These are phyloP conservation scores for Aureobasidium musti DNA, from an alignment of 2,329 filamentous ascomycete species.

Conservation along the genomic window DNA sequence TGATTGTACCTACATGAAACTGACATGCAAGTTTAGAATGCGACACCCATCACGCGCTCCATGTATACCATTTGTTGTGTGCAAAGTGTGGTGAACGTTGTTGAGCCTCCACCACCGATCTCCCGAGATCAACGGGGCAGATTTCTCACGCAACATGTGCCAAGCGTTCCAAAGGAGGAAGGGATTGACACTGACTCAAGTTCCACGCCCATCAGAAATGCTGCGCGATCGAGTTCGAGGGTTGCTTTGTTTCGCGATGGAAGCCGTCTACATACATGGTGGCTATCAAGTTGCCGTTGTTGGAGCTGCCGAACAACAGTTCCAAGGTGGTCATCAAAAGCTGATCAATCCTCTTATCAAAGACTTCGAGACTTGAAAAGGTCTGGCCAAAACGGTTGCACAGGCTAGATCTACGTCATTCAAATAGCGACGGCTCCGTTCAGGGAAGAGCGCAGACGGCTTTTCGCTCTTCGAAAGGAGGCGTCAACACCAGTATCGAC, in stretches of 20 bases:
- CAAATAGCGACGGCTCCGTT: background rate
- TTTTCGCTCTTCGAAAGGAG: background rate
- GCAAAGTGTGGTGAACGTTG: background rate
- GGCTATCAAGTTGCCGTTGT: background rate
- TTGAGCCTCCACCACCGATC: background rate
- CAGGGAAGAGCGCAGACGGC: background rate
- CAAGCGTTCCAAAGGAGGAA: no score
- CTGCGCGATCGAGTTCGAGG: background rate
- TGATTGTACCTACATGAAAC: background rate
- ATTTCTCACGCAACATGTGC: background rate
- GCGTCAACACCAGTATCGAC: background rate
- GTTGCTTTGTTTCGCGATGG: background rate
- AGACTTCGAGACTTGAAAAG: background rate
- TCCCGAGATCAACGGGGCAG: background rate
- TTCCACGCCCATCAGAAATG: background rate
- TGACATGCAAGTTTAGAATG: background rate
- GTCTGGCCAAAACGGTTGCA: slow-evolving; percentile 10
- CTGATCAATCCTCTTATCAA: background rate
- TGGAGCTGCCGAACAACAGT: background rate
- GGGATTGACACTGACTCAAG: background rate
- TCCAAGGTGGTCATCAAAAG: background rate
- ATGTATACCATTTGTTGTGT: background rate
- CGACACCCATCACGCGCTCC: background rate
- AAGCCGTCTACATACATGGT: background rate
- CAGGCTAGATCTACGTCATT: slow-evolving; percentile 10